Conservation (phyloP, 1,284 basidiomycete genomes). For the Tylopilus sp. region DNA sequence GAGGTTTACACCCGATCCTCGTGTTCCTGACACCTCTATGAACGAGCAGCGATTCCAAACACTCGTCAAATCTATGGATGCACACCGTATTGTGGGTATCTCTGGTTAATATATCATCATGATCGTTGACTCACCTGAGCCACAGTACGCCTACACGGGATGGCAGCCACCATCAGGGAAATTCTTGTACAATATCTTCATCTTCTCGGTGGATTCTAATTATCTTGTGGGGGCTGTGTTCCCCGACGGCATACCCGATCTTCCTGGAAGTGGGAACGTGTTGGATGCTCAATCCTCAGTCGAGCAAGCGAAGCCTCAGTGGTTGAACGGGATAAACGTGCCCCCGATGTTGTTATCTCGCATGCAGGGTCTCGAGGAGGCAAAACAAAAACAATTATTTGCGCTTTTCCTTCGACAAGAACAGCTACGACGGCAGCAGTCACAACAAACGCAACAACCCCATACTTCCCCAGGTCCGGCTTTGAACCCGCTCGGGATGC, state of each 20-base stretch:
- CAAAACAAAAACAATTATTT: slow-evolving; percentile 19
- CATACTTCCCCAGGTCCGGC: slow-evolving; percentile 12
- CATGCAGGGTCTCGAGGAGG: slow-evolving; percentile 29
- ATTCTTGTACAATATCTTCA: slow-evolving; percentile 46
- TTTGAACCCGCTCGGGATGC: slow-evolving; percentile 12
- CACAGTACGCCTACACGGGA: slow-evolving; percentile 52
- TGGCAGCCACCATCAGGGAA: slow-evolving; percentile 49
- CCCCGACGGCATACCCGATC: slow-evolving; percentile 56
- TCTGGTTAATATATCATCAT: background rate
- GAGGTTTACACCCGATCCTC: slow-evolving; percentile 31
- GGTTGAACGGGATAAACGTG: background rate
- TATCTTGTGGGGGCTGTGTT: slow-evolving; percentile 51
- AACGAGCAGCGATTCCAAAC: slow-evolving; percentile 42
- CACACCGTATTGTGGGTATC: slow-evolving; percentile 44
- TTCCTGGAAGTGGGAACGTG: slow-evolving; percentile 30
- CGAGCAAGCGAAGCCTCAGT: slow-evolving; percentile 24
- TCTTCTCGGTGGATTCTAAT: slow-evolving; percentile 41
- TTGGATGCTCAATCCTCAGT: slow-evolving; percentile 5
- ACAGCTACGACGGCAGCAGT: slow-evolving; percentile 30
- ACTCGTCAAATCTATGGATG: slow-evolving; percentile 41
- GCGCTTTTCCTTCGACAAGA: slow-evolving; percentile 19
- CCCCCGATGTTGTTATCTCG: slow-evolving; percentile 16
- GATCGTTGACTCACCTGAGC: slow-evolving; percentile 9
- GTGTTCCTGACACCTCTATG: slow-evolving; percentile 24
- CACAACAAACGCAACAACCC: slow-evolving; percentile 31